Evolutionary conservation across 129 eudicot species (phyloP).

Genomic region (Chrysanthemum seticuspe): DNA sequence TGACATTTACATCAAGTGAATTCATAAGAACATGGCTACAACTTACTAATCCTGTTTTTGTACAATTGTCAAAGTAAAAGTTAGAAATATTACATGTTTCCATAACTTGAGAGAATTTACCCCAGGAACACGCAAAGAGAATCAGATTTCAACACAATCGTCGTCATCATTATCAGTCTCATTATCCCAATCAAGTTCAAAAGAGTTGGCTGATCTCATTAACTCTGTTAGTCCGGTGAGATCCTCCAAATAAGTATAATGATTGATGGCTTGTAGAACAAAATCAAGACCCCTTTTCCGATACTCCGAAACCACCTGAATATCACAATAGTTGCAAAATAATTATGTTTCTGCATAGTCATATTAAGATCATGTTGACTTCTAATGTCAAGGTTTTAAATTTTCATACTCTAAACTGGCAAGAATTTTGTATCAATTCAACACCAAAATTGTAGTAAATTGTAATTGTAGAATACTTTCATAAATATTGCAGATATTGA

Average conservation of each 20-base stretch:
- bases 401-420: neutral
- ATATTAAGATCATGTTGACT: neutral
- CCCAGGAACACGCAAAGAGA: neutral
- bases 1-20: neutral
- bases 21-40: slow-evolving; percentile 5
- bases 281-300: slow-evolving; percentile 67
- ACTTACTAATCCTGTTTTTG: slow-evolving; percentile 6
- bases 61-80: slow-evolving; percentile 20
- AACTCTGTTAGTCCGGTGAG: slow-evolving; percentile 90
- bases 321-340: neutral
- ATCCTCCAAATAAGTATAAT: slow-evolving; percentile 93
- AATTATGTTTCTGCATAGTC: neutral
- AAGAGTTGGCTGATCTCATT: slow-evolving; percentile 74
- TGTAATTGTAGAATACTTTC: neutral
- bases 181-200: slow-evolving; percentile 74
- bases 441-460: neutral
- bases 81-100: neutral
- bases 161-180: slow-evolving; percentile 53
- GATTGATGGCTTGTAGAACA: slow-evolving; percentile 77
- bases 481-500: neutral
- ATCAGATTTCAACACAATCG: slow-evolving; percentile 71
- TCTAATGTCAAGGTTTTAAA: neutral
- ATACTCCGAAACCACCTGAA: slow-evolving; percentile 82
- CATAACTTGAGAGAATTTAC: slow-evolving; percentile 1
- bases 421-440: neutral